phyloP scores from a whole-genome alignment of 345 rosid species.

The Dipteronia sinensis region DNA sequence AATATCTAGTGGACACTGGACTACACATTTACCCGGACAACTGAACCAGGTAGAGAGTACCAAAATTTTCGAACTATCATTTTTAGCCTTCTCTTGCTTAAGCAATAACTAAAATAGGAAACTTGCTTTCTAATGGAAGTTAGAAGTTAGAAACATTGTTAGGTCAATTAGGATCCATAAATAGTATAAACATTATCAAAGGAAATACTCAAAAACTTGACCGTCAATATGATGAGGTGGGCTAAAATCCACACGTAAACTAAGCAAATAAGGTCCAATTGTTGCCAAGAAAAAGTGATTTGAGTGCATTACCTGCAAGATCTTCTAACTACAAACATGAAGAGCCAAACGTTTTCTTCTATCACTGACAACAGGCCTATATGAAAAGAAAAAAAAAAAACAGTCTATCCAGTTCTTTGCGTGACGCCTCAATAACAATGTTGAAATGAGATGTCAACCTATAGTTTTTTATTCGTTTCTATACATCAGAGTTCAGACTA shows the following conservation, averaged over 20 bases:
- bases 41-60: neutral
- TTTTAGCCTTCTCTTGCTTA: neutral
- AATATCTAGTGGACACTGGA: neutral
- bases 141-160: neutral
- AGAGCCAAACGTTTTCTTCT: neutral
- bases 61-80: neutral
- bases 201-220: neutral
- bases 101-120: neutral
- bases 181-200: neutral
- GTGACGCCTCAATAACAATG: neutral
- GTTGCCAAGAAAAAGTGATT: neutral
- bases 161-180: neutral
- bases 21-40: neutral
- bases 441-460: neutral
- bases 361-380: neutral
- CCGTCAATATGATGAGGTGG: neutral
- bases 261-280: constrained; percentile 4
- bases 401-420: neutral
- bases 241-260: neutral
- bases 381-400: no score
- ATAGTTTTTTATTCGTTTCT: neutral
- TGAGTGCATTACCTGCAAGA: neutral
- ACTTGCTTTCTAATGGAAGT: neutral
- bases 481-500: neutral
- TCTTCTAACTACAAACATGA: neutral